Evolutionary conservation across 225 moss, liverwort and hornwort genomes (phyloP).

Genomic region (Marchantia polymorpha): DNA sequence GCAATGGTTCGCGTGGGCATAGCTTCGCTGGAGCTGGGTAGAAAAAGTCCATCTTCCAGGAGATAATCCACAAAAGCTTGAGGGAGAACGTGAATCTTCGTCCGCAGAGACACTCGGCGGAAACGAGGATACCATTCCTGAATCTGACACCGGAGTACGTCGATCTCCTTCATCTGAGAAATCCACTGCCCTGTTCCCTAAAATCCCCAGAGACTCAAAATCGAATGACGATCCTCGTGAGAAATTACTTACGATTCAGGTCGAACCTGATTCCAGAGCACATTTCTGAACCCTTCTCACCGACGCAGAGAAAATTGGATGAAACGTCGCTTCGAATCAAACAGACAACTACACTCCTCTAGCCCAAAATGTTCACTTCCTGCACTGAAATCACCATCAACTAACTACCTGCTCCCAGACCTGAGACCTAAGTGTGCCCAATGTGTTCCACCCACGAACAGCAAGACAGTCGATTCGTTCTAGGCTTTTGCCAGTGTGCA

Average conservation of each 20-base stretch:
- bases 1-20: conserved; percentile 73
- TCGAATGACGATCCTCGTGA: not conserved
- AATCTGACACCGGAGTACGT: conserved; percentile 74
- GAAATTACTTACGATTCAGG: not conserved
- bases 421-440: not conserved
- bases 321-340: not conserved
- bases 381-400: not conserved
- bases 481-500: too few species aligned
- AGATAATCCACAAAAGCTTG: conserved; percentile 74
- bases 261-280: not conserved
- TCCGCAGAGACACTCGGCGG: conserved; percentile 55
- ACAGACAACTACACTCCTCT: not conserved
- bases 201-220: not conserved
- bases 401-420: not conserved
- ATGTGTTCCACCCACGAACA: too few species aligned
- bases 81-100: conserved; percentile 60
- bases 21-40: conserved; percentile 67
- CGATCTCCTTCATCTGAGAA: conserved; percentile 58
- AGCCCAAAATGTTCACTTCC: not conserved
- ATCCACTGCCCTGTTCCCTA: not conserved
- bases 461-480: too few species aligned
- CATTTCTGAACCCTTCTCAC: not conserved
- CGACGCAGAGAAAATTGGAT: not conserved
- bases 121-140: conserved; percentile 94
- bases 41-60: conserved; percentile 74